Base-by-base conservation (phyloP, 2,329 filamentous ascomycete species). In the Phoma sp. region DNA sequence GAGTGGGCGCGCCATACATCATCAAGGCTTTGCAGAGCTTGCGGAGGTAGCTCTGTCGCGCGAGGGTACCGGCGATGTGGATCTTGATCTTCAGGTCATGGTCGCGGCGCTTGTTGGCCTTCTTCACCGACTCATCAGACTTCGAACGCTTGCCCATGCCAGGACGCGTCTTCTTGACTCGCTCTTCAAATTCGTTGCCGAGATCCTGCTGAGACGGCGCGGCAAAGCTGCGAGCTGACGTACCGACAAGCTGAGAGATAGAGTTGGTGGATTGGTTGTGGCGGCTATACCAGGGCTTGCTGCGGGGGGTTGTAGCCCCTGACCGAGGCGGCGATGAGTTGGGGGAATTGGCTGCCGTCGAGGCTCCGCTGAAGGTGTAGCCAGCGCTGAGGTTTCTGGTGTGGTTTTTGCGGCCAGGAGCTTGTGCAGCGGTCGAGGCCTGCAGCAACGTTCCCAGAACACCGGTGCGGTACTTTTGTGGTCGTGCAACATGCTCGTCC, bases 1-100 rank as follows among this genome's bases (percentile, higher is more conserved):
- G 93, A 0, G 92, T 96, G 0, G 93, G 93, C 0, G 93, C 93
- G 12, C 93, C 93, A 61, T 91, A 96, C 69, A 87, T 82, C 92
- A 97, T 97, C 54, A 97, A 79, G 1, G 91, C 91, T 36, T 88
- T 86, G 72, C 93, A 96, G 35, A 97, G 84, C 72, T 90, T 92
- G 50, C 93, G 83, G 12, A 97, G 82, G 71, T 96, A 97, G 50
- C 86, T 85, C 65, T 96, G 92, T 2, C 92, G 85, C 32, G 88
- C 87, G 19, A 96, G 83, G 15, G 90, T 93, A 55, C 85, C 83
- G 12, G 84, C 84, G 58, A 88, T 83, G 67, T 88, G 84, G 4
- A 85, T 79, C 3, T 83, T 85, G 62, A 88, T 85, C 52, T 80
- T 78, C 38, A 84, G 81, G 57, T 86, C 81, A 15, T 85, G 78